phyloP scores from a whole-genome alignment of 1,284 basidiomycete species.

The Golubevia sp. region DNA sequence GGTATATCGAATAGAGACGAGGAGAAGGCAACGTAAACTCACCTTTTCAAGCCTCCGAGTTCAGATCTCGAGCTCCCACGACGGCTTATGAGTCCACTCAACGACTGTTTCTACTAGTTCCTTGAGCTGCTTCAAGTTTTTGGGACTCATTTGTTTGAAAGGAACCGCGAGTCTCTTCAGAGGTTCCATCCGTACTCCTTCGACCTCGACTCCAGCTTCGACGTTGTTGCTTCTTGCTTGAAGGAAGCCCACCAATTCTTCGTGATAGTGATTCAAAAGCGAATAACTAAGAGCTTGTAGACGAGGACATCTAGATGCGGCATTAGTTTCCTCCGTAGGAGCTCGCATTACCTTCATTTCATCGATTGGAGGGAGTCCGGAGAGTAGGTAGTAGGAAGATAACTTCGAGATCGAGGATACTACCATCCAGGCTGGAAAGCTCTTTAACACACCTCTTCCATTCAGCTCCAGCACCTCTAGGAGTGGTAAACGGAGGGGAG shows the following conservation, averaged over 20 bases:
- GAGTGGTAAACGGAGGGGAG: no score
- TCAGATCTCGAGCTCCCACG: not conserved
- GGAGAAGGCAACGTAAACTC: no score
- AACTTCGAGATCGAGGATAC: no score
- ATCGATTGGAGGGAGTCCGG: not conserved
- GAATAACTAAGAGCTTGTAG: not conserved
- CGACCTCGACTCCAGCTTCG: not conserved
- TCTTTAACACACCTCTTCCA: no score
- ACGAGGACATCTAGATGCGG: not conserved
- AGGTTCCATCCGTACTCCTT: not conserved
- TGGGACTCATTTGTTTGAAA: not conserved
- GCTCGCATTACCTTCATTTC: no score
- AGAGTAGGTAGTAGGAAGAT: no score
- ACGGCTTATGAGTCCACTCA: not conserved
- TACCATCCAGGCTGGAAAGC: no score
- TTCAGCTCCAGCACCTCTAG: no score
- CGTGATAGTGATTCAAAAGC: not conserved
- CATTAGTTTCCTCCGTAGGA: no score
- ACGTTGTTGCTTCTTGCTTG: not conserved
- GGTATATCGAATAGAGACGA: no score
- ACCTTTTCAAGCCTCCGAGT: no score
- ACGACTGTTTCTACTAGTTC: not conserved
- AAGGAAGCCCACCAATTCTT: not conserved
- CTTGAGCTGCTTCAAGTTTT: not conserved
- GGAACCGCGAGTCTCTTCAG: not conserved